Percentiles rank a stretch among this genome's conserved stretches.
These are phyloP conservation scores for Rutstroemia sp. DNA, from an alignment of 2,329 filamentous ascomycete genomes.

Conservation along the genomic window DNA sequence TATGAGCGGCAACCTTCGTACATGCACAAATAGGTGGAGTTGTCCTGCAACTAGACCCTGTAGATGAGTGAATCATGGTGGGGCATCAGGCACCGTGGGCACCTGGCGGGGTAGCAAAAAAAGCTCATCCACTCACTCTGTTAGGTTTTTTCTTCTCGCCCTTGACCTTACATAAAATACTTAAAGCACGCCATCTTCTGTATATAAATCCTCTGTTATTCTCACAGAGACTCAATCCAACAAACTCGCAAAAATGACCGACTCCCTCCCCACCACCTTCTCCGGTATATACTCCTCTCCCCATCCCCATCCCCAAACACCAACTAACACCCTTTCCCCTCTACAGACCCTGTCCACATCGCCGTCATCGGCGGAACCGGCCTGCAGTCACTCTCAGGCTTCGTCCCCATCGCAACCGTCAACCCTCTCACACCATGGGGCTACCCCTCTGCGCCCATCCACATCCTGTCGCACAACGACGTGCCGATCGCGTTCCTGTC, in stretches of 20 bases:
- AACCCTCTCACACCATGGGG: conserved; percentile 85
- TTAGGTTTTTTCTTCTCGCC: neutral
- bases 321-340: neutral
- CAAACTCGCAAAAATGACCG: neutral
- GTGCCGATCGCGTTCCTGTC: conserved; percentile 86
- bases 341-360: conserved; percentile 63
- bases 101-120: neutral
- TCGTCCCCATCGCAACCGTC: conserved; percentile 74
- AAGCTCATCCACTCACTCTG: neutral
- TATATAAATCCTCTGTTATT: neutral
- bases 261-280: conserved; percentile 7
- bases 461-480: conserved; percentile 80
- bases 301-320: neutral
- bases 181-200: neutral
- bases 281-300: neutral
- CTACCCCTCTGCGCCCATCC: conserved; percentile 64
- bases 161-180: neutral
- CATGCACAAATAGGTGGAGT: neutral
- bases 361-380: conserved; percentile 92
- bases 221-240: neutral
- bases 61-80: neutral
- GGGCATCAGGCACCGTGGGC: neutral
- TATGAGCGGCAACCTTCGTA: no score
- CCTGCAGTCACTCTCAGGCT: conserved; percentile 78
- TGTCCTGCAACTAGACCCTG: neutral